phyloP scores from a whole-genome alignment of 1,284 basidiomycete genomes.

The Vanrija humicola region DNA sequence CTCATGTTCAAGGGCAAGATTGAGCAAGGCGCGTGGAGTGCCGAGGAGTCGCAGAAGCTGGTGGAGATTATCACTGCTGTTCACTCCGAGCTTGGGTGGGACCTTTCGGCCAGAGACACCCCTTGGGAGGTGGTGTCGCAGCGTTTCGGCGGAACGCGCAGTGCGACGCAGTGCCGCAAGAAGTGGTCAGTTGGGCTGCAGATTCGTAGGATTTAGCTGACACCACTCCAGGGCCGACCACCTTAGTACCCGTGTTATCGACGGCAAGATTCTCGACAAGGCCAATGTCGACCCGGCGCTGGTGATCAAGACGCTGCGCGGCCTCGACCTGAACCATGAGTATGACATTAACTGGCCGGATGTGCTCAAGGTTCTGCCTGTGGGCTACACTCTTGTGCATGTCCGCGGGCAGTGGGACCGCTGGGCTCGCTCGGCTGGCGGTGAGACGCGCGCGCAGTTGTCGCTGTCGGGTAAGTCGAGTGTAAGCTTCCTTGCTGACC shows the following conservation, averaged over 20 bases:
- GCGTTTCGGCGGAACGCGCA: constrained; percentile 24
- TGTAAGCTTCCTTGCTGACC: neutral
- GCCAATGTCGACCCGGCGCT: neutral
- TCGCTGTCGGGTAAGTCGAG: constrained; percentile 1
- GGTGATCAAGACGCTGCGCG: constrained; percentile 7
- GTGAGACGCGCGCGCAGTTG: neutral
- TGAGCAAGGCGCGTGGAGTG: constrained; percentile 21
- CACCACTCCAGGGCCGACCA: constrained; percentile 6
- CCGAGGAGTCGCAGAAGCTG: constrained; percentile 21
- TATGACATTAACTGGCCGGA: constrained; percentile 11
- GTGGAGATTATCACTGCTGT: constrained; percentile 18
- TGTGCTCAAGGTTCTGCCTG: neutral
- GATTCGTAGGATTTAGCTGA: neutral
- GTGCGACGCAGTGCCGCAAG: constrained; percentile 27
- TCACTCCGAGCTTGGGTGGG: constrained; percentile 18
- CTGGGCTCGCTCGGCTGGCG: neutral
- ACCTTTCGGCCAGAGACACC: constrained; percentile 18
- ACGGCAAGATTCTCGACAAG: constrained; percentile 1
- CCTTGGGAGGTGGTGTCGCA: constrained; percentile 30
- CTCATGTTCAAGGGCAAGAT: constrained; percentile 17
- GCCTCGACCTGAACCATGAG: constrained; percentile 3
- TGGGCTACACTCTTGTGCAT: constrained; percentile 1
- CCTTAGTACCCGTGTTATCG: constrained; percentile 4
- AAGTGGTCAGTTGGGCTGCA: constrained; percentile 23
- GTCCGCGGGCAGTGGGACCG: constrained; percentile 7